Evolutionary conservation across 768 basidiomycete genomes (phyloP).

Genomic region (Boletus sp.): DNA sequence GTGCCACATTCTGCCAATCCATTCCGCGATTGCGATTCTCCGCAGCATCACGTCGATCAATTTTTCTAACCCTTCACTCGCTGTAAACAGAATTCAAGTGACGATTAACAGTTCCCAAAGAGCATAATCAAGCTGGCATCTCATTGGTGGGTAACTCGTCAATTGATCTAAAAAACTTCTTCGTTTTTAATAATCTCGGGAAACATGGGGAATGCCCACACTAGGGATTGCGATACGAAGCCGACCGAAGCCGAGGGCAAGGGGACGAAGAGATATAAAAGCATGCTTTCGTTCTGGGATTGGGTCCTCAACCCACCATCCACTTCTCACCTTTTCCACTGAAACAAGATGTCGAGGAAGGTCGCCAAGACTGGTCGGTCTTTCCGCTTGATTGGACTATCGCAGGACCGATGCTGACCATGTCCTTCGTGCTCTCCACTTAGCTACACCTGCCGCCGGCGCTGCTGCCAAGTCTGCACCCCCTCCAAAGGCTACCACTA

Average conservation of each 20-base stretch:
- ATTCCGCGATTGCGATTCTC: slow-evolving; percentile 5
- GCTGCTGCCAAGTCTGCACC: slow-evolving; percentile 13
- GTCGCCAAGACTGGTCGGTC: slow-evolving; percentile 22
- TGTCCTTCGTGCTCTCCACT: not conserved
- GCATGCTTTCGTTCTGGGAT: not conserved
- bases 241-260: slow-evolving; percentile 30
- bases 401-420: slow-evolving; percentile 9
- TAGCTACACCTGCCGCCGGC: slow-evolving; percentile 14
- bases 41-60: slow-evolving; percentile 16
- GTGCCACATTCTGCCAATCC: not conserved
- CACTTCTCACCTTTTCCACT: slow-evolving; percentile 1
- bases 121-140: slow-evolving; percentile 3
- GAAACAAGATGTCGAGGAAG: slow-evolving; percentile 26
- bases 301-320: not conserved
- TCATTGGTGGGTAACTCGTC: slow-evolving; percentile 6
- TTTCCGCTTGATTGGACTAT: slow-evolving; percentile 12
- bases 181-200: slow-evolving; percentile 5
- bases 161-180: not conserved
- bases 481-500: slow-evolving; percentile 19
- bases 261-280: slow-evolving; percentile 24
- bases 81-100: not conserved
- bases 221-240: slow-evolving; percentile 12
- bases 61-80: not conserved
- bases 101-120: slow-evolving; percentile 7
- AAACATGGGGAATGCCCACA: slow-evolving; percentile 2